Evolutionary conservation across 371 early-diverging fungal species (phyloP).

Genomic region (Fennellomyces sp.): DNA sequence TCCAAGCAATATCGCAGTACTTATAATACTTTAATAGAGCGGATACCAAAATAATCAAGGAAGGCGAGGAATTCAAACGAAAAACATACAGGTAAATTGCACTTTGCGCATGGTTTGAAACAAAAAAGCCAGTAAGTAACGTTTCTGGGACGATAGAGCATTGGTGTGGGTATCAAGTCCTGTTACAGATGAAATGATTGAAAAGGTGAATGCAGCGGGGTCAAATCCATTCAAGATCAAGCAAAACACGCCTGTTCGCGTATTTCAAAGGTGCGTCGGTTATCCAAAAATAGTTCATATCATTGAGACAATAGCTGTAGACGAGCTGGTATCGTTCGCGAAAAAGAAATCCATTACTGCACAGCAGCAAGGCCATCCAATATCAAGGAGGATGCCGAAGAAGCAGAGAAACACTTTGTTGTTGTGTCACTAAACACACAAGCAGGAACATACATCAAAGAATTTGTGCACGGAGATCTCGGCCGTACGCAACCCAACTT

Average conservation of each 20-base stretch:
- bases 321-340: constrained; percentile 75
- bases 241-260: constrained; percentile 96
- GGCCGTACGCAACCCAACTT: constrained; percentile 91
- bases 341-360: constrained; percentile 67
- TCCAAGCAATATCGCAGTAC: no score
- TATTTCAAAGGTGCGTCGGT: constrained; percentile 69
- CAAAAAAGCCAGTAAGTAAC: neutral
- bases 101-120: neutral
- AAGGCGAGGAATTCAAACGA: constrained; percentile 83
- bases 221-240: constrained; percentile 61
- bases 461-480: constrained; percentile 97
- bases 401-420: constrained; percentile 46
- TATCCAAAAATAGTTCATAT: neutral
- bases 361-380: constrained; percentile 22
- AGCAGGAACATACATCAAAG: constrained; percentile 99
- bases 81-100: constrained; percentile 71
- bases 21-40: constrained; percentile 27
- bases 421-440: constrained; percentile 76
- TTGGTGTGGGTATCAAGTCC: constrained; percentile 72
- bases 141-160: constrained; percentile 37
- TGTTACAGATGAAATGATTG: constrained; percentile 56
- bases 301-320: constrained; percentile 33
- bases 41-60: constrained; percentile 75
- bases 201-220: constrained; percentile 50
- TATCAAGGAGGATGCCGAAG: constrained; percentile 9